Base-by-base conservation (phyloP, 352 stramenopile genomes). In the Pythium insidiosum region DNA sequence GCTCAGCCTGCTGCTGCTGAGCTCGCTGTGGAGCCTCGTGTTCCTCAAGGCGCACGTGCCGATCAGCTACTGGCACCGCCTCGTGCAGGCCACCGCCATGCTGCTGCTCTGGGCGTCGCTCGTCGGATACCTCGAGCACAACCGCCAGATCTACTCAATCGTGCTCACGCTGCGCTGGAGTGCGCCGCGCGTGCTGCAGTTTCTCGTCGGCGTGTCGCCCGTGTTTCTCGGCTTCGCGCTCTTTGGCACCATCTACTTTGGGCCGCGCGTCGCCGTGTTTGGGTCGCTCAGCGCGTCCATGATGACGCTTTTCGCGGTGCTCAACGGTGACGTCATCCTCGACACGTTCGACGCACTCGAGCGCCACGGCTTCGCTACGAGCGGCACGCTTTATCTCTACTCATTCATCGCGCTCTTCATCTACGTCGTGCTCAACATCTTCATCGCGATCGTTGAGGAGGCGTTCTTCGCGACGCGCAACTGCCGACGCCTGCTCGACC, bases 351-450 rank as follows among this genome's bases (percentile, higher is more conserved):
- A 88, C 43, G 71, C 76, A n/a, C 57, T 96, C 42, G 66, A 84
- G 30, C 50, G 73, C 16, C 70, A 88, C 48, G 55, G 72, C 37
- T 94, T 84, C 41, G 41, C 33, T 10, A 23, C 85, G 15, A 71
- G 83, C 1, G 82, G 79, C 39, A 84, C 85, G 37, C 50, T 88
- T 41, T 96, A 90, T 41, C 33, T 95, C 36, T 95, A 92, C 56
- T 73, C 75, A 29, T 96, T 96, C 59, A 89, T 95, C 31, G 66
- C 73, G 46, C 58, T 96, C n/a, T 96, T 95, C 58, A 94, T 95
- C 57, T 96, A 96, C 57, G 79, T 95, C 38, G 86, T 96, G 41
- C 68, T 96, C 38, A 96, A 96, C 50, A 84, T 96, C 44, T 95
- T 95, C 48, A 92, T 96, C 23, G 84, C 83, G 12, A 91, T 96